Conservation (phyloP, 352 stramenopile species). For the Peronospora tabacina region DNA sequence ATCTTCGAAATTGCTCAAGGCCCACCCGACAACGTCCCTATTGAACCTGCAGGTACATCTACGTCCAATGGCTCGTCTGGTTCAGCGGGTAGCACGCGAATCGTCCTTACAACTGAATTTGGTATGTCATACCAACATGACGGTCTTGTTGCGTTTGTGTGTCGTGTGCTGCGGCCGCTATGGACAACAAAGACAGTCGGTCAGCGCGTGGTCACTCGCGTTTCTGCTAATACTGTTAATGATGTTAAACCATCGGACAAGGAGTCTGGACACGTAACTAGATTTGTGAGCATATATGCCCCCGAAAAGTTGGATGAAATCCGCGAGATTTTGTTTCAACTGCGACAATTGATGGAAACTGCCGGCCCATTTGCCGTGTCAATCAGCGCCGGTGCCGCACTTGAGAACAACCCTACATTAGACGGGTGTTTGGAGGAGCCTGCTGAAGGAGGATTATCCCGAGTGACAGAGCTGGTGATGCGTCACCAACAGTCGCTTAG, state of each 20-base stretch:
- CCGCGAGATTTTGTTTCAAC: conserved; percentile 74
- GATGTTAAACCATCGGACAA: conserved; percentile 23
- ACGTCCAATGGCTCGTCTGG: conserved; percentile 22
- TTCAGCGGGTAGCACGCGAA: conserved; percentile 42
- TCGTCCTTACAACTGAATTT: conserved; percentile 82
- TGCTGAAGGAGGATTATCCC: conserved; percentile 40
- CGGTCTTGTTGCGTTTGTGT: conserved; percentile 72
- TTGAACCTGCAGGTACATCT: conserved; percentile 20
- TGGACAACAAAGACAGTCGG: conserved; percentile 63
- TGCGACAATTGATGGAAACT: conserved; percentile 75
- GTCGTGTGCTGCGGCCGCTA: conserved; percentile 65
- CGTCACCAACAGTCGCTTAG: conserved; percentile 65
- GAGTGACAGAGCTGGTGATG: conserved; percentile 54
- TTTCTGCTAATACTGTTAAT: conserved; percentile 12
- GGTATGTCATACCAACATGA: conserved; percentile 85
- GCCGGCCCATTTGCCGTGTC: conserved; percentile 65
- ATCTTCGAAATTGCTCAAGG: conserved; percentile 81
- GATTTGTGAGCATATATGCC: conserved; percentile 40
- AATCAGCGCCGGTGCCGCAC: conserved; percentile 52
- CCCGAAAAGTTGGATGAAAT: conserved; percentile 58
- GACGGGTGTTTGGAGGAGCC: conserved; percentile 32
- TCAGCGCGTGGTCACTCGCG: conserved; percentile 28
- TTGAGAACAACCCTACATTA: conserved; percentile 48
- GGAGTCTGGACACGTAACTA: conserved; percentile 16
- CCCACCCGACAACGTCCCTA: conserved; percentile 28